These are phyloP conservation scores for Acrocalymma vagum DNA, from an alignment of 2,329 filamentous ascomycete genomes.

Conservation along the genomic window DNA sequence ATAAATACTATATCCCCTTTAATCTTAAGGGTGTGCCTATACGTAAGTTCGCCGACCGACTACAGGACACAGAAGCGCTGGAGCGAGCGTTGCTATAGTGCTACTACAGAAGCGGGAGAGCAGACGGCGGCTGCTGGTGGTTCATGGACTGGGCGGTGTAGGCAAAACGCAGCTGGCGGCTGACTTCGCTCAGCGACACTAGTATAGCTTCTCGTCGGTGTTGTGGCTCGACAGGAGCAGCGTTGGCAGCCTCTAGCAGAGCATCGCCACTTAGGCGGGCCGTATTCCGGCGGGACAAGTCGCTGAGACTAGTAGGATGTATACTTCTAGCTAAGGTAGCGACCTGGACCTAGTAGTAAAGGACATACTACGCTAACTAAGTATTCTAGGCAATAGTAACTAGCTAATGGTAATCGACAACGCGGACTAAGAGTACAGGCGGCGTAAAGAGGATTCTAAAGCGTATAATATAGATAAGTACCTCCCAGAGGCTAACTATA, in stretches of 20 bases:
- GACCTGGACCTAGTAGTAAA: conserved; percentile 14
- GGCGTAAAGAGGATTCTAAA: conserved; percentile 9
- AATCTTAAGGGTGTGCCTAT: conserved; percentile 15
- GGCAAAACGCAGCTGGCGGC: conserved; percentile 16
- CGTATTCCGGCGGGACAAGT: conserved; percentile 17
- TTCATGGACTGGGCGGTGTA: conserved; percentile 23
- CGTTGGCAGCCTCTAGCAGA: conserved; percentile 18
- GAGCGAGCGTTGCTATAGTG: conserved; percentile 18
- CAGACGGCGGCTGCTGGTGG: conserved; percentile 11
- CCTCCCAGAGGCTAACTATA: conserved; percentile 23
- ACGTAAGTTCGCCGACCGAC: conserved; percentile 21
- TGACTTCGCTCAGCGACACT: conserved; percentile 1
- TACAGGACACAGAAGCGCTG: conserved; percentile 14
- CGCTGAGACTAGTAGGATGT: conserved; percentile 16
- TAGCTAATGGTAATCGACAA: conserved; percentile 33
- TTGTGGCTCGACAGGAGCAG: conserved; percentile 10
- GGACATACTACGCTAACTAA: conserved; percentile 23
- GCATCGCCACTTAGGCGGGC: conserved; percentile 15
- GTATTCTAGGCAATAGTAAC: conserved; percentile 15
- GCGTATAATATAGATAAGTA: conserved; percentile 24
- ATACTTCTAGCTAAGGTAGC: conserved; percentile 5
- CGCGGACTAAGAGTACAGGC: conserved; percentile 21
- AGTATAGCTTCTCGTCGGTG: conserved; percentile 6
- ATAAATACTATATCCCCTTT: conserved; percentile 10
- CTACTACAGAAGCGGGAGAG: too few relatives aligned